Base-by-base conservation (phyloP, 148 eudicot species). In the Vaccinium vitisidaea region DNA sequence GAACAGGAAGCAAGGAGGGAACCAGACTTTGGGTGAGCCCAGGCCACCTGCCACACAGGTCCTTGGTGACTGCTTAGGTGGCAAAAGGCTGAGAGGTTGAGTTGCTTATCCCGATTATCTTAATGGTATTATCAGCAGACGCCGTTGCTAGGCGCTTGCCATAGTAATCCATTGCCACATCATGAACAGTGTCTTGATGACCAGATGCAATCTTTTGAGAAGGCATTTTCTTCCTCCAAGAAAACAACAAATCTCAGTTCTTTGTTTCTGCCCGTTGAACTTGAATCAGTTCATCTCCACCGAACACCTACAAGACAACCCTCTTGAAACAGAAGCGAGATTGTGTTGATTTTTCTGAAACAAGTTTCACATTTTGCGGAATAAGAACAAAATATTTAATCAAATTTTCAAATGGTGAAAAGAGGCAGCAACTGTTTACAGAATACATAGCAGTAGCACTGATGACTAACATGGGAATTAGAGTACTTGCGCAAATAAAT, bases 111-210 rank as follows among this genome's bases (percentile, higher is more conserved):
- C 86, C 86, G 30, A 55, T 80, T 19, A 84, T 84, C 79, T 84
- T 80, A 39, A 84, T 84, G 53, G 82, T 84, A 15, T 53, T 69
- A 67, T 84, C 86, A 0, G 83, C 79, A 5, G 86, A 84, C 11
- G 83, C 86, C 4, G 86, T 84, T 8, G 86, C 86, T 14, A 84
- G 67, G 43, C 86, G 86, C 32, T 84, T 84, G 6, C 86, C 86
- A 39, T 67, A 79, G 86, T 84, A 70, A 70, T 84, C 83, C 86
- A 84, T 80, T 5, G 67, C 79, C 43, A 80, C 79, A 53, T 84
- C 86, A 36, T 84, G 83, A 78, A 79, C 70, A 21, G 55, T 18
- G 69, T 84, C 83, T 65, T 84, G 48, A 81, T 84, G 86, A 53
- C 83, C 86, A 23, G 69, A 79, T 84, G 80, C 83, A 39, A 84